Base-by-base conservation (phyloP, 1,284 basidiomycete genomes). In the Porodaedalea pini region DNA sequence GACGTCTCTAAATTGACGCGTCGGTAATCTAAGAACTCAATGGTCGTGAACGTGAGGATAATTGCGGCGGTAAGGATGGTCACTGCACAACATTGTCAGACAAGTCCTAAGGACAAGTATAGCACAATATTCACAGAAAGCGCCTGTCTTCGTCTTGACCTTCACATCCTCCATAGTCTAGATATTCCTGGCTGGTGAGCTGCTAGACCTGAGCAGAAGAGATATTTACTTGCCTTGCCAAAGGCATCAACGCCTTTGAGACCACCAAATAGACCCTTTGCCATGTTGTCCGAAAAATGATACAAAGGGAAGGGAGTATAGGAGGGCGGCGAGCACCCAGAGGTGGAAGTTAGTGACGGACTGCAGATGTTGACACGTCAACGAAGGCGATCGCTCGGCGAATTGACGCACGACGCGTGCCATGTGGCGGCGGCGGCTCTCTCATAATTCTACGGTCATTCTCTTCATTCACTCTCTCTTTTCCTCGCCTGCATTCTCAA, bases 121-220 rank as follows among this genome's bases (percentile, higher is more conserved):
- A 25, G 27, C n/a, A 15, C 43, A 19, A 40, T 34, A 78, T 90
- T 73, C 67, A 95, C 93, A 79, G 66, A 96, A 77, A 66, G 92
- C 94, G 64, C 94, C 94, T 39, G 92, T 94, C 62, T 91, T 83
- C 40, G 95, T 98, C 78, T 94, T 94, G 75, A 98, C 91, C 77
- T 97, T 97, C 63, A 98, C 94, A 80, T 98, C 94, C 69, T 98
- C 94, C 74, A 92, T 92, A 36, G 94, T 98, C 95, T 96, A 68
- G 63, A 56, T 19, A 39, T 15, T 49, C 49, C 27, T 13, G 39
- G 27, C 29, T 43, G 48, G 32, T 52, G 48, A 58, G 55, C 2
- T 56, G 49, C 51, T 10, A 57, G 36, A 47, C 62, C 54, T 53
- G 62, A 59, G 54, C 51, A 57, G 57, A n/a, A 15, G 34, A 52